Evolutionary conservation across 2,329 filamentous ascomycete species (phyloP), one percentile per base, ranked within the genome.

Genomic region (Phialophora expanda): DNA sequence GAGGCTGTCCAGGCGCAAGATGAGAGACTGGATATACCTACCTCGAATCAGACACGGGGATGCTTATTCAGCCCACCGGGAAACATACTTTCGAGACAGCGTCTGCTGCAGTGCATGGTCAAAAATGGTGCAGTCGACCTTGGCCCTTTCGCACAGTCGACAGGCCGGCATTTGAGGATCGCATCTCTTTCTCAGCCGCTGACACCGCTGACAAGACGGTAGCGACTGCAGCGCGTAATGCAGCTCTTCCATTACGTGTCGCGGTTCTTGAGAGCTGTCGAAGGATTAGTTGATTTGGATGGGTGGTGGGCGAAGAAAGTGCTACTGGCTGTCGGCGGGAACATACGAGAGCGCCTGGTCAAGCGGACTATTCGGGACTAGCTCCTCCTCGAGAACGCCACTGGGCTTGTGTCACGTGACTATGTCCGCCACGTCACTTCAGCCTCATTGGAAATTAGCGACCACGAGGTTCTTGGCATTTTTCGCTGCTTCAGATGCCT

Each of bases 1-100:
- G 46, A 61, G 58, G 28, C 46, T 26, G 30, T 61, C 46, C 26
- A 61, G 58, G 12, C 58, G 44, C 30, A 24, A 38, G 44, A 41
- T 28, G 46, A 61, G 58, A 41, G 58, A 53, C 30, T 61, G 58
- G 48, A 61, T 61, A 61, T 61, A 61, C 46, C 58, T 61, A 41
- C 1, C 32, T 44, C 20, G 28, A 34, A 24, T 61, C 46, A 61
- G 58, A 28, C 14, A 61, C 14, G 34, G 14, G 14, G 14, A 3
- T 14, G 4, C 17, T 41, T 9, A 54, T 41, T 44, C 20, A 11
- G 7, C n/a, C n/a, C 20, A 30, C 0, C 30, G 28, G 48, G 17
- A 22, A 9, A 54, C 48, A 14, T 61, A 61, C 58, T 54, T 61
- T 26, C 58, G 58, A 11, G 58, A 54, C 48, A 61, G 20, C 46